Base-by-base conservation (phyloP, 176 grass and related monocot genomes). In the Saccharum officinarum region DNA sequence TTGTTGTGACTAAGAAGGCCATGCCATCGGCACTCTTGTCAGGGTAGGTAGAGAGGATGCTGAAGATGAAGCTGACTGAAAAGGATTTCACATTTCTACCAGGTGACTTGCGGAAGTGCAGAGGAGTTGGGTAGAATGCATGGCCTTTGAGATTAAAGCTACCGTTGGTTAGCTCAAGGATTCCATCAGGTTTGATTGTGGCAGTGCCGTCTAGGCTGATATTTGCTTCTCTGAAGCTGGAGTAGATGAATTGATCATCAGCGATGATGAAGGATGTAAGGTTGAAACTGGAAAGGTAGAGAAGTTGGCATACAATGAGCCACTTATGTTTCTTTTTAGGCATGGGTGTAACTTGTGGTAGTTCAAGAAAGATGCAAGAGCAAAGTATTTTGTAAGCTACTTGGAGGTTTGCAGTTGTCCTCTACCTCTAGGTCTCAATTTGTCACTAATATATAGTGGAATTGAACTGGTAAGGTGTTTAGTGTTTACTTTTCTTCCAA, bases 111-210 rank as follows among this genome's bases (percentile, higher is more conserved):
- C 1, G 71, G 61, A 84, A 76, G 18, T 67, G 42, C 55, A 84
- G 47, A 66, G 82, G 82, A 75, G 13, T 67, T 28, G 82, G 71
- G 60, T 84, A 46, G 71, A 84, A 84, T 26, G 82, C 71, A 66
- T 84, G 82, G 7, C 82, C 82, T 75, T 84, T 84, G 41, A 31
- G 44, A 37, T 74, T 37, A 75, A 52, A 0, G 33, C 57, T 75
- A 8, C 82, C 82, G 3, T 84, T 75, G 22, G 82, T 84, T 4
- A 84, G 57, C 82, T 84, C 70, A 50, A 84, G 82, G 41, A 75
- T 30, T 38, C 82, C 71, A 22, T 75, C 63, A 36, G 71, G 16
- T 64, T 39, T 84, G 17, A 84, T 34, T 75, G 59, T 37, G 4
- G 82, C 37, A 75, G 70, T 46, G 6, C 46, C 71, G 6, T 84